A percentile compares a stretch with the other conserved stretches of the same genome.
Evolutionary conservation across 2,329 filamentous ascomycete species (phyloP).

Genomic region (Hypoxylon sp.): DNA sequence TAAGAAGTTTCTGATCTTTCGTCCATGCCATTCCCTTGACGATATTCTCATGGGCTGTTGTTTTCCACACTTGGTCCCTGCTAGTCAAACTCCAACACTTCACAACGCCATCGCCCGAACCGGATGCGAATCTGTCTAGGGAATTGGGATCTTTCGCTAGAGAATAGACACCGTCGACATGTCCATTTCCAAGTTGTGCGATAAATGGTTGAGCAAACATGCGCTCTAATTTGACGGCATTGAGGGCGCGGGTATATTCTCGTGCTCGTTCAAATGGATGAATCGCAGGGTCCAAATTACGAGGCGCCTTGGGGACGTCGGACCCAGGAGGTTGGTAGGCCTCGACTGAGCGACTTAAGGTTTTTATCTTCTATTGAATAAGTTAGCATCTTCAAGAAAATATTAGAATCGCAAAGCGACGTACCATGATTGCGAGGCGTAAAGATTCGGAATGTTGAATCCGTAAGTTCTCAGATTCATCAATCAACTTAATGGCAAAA

Average conservation of each 20-base stretch:
- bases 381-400: conserved; percentile 21
- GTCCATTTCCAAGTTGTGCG: conserved; percentile 87
- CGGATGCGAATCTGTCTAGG: conserved; percentile 82
- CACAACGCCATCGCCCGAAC: conserved; percentile 90
- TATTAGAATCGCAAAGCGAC: not conserved
- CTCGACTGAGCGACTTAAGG: conserved; percentile 75
- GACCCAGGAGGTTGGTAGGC: conserved; percentile 77
- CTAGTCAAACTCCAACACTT: conserved; percentile 65
- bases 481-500: conserved; percentile 21
- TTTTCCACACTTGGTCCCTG: conserved; percentile 77
- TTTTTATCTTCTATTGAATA: conserved; percentile 70
- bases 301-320: conserved; percentile 66
- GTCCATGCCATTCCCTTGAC: conserved; percentile 95
- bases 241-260: conserved; percentile 65
- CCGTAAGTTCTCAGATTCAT: conserved; percentile 10
- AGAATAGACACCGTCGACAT: conserved; percentile 90
- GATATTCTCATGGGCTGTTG: conserved; percentile 91
- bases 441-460: conserved; percentile 26
- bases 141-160: conserved; percentile 85
- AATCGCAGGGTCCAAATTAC: conserved; percentile 79
- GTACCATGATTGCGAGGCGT: conserved; percentile 35
- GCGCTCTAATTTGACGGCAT: conserved; percentile 92
- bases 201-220: conserved; percentile 87
- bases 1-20: conserved; percentile 84
- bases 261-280: conserved; percentile 89